Percentiles rank a stretch among this genome's conserved stretches.
These are phyloP conservation scores for Datura wrightii DNA, from an alignment of 257 asterid species.

Conservation along the genomic window DNA sequence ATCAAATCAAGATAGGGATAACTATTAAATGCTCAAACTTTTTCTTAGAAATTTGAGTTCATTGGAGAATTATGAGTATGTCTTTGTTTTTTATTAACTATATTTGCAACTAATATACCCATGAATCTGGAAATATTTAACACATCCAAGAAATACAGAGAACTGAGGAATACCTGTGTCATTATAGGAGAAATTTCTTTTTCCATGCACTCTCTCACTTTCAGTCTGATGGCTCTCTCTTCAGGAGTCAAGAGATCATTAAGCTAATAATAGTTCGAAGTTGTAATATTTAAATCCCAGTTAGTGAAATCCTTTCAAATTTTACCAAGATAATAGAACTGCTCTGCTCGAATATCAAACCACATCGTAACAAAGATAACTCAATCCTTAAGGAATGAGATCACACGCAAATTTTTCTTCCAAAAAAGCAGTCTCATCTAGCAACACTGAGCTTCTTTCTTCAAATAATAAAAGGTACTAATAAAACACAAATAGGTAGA, in stretches of 20 bases:
- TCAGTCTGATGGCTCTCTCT: slow-evolving; percentile 67
- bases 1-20: slow-evolving; percentile 25
- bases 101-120: background rate
- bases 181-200: slow-evolving; percentile 93
- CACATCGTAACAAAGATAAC: background rate
- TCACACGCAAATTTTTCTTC: background rate
- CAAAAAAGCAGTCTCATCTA: background rate
- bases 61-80: background rate
- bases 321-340: background rate
- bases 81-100: background rate
- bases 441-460: background rate
- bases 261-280: slow-evolving; percentile 84
- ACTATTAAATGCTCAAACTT: background rate
- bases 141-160: background rate
- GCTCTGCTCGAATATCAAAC: background rate
- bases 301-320: slow-evolving; percentile 20
- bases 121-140: background rate
- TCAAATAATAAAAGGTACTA: background rate
- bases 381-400: background rate
- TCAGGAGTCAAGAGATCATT: slow-evolving; percentile 82
- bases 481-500: background rate
- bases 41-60: background rate
- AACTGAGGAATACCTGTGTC: slow-evolving; percentile 70
- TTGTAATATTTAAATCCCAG: slow-evolving; percentile 48
- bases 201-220: slow-evolving; percentile 89